Percentiles rank a stretch among this genome's conserved stretches.
Conservation (phyloP, 2,329 filamentous ascomycete genomes). For the Penicillium oxalicum region DNA sequence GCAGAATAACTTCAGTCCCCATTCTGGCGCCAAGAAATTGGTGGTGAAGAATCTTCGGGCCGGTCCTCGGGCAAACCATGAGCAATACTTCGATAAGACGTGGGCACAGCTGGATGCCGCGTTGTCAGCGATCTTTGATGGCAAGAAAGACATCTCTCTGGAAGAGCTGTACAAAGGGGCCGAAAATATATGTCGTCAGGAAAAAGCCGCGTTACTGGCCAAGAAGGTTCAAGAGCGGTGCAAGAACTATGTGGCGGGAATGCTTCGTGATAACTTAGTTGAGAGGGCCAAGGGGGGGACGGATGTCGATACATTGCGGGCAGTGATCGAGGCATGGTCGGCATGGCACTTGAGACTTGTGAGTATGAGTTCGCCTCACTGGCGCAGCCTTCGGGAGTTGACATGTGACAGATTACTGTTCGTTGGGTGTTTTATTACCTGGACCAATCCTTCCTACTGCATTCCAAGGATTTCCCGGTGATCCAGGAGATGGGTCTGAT, state of each 20-base stretch:
- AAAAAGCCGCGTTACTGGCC: constrained; percentile 63
- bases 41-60: constrained; percentile 87
- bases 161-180: constrained; percentile 86
- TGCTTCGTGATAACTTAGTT: constrained; percentile 55
- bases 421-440: constrained; percentile 90
- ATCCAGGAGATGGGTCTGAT: constrained; percentile 75
- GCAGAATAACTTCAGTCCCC: constrained; percentile 59
- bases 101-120: constrained; percentile 70
- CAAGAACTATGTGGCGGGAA: constrained; percentile 54
- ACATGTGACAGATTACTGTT: constrained; percentile 56
- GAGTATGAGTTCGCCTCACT: constrained; percentile 26
- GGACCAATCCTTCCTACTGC: constrained; percentile 80
- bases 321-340: constrained; percentile 61
- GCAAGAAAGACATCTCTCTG: constrained; percentile 60
- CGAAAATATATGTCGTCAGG: constrained; percentile 82
- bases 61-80: constrained; percentile 58
- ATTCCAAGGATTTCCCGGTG: constrained; percentile 61
- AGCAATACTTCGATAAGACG: constrained; percentile 70
- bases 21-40: constrained; percentile 73
- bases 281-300: constrained; percentile 49
- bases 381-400: neutral
- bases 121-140: constrained; percentile 65
- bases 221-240: constrained; percentile 60
- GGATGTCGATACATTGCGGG: constrained; percentile 59
- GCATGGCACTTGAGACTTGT: constrained; percentile 74